These are phyloP conservation scores for Spizellomyces sp. DNA, from an alignment of 192 early-diverging fungal species.

Conservation along the genomic window DNA sequence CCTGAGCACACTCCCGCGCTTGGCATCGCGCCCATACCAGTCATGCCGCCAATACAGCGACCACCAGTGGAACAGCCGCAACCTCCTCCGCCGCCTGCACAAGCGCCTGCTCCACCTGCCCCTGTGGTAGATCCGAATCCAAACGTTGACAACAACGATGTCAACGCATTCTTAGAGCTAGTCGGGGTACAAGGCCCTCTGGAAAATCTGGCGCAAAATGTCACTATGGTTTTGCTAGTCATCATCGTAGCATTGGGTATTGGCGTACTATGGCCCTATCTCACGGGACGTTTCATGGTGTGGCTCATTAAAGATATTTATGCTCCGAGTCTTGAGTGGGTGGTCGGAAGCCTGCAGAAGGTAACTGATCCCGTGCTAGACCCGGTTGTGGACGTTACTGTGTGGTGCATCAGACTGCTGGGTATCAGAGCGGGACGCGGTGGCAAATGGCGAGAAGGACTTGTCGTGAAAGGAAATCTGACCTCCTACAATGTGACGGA, in stretches of 20 bases:
- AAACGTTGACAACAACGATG: conserved; percentile 44
- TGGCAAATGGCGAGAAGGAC: too few relatives aligned
- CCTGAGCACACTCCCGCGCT: too few relatives aligned
- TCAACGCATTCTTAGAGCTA: conserved; percentile 74
- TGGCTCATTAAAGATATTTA: conserved; percentile 38
- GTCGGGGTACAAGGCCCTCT: conserved; percentile 87
- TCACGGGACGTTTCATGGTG: conserved; percentile 53
- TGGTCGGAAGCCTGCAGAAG: conserved; percentile 47
- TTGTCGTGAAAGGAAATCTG: background rate
- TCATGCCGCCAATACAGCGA: background rate
- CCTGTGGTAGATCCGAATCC: conserved; percentile 11
- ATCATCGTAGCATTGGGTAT: conserved; percentile 69
- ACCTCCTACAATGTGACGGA: background rate
- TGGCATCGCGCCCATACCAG: too few relatives aligned
- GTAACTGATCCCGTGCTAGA: conserved; percentile 78
- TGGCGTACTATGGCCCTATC: conserved; percentile 77
- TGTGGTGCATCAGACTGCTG: background rate
- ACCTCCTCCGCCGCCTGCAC: conserved; percentile 18
- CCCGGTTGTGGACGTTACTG: conserved; percentile 55
- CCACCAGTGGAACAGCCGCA: conserved; percentile 5
- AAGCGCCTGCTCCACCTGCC: conserved; percentile 6
- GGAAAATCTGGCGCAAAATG: conserved; percentile 78
- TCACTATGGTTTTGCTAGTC: conserved; percentile 74
- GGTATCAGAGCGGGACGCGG: too few relatives aligned
- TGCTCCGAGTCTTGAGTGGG: conserved; percentile 27